Evolutionary conservation across 164 flowering plant genomes (phyloP).

Genomic region (Akebia trifoliata): DNA sequence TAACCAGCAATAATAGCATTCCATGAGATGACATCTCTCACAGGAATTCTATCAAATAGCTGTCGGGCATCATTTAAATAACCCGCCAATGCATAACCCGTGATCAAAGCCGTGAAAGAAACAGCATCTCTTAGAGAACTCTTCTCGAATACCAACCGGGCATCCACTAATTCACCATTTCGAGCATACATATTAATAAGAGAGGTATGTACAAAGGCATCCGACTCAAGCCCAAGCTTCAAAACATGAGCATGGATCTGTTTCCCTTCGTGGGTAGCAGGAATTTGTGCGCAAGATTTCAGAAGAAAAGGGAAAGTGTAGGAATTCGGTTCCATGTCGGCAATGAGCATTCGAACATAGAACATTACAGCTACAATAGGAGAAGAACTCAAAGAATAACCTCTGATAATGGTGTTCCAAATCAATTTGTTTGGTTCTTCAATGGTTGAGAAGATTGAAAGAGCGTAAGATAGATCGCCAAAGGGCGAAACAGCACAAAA

Average conservation of each 20-base stretch:
- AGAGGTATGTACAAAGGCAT: constrained; percentile 60
- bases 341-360: constrained; percentile 42
- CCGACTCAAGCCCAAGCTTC: constrained; percentile 51
- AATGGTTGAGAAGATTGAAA: constrained; percentile 43
- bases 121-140: constrained; percentile 48
- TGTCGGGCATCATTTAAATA: constrained; percentile 48
- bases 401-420: constrained; percentile 68
- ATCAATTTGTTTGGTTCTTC: constrained; percentile 52
- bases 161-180: constrained; percentile 48
- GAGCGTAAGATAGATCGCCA: constrained; percentile 55
- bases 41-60: constrained; percentile 63
- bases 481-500: constrained; percentile 56
- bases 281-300: constrained; percentile 46
- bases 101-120: constrained; percentile 62
- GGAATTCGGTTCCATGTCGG: constrained; percentile 53
- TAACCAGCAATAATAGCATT: constrained; percentile 81
- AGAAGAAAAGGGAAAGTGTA: constrained; percentile 71
- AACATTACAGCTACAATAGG: constrained; percentile 33
- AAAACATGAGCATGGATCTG: constrained; percentile 60
- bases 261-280: constrained; percentile 35
- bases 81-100: constrained; percentile 50
- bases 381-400: constrained; percentile 33
- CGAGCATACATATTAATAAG: constrained; percentile 63
- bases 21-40: constrained; percentile 68
- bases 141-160: constrained; percentile 57